Percentiles rank a stretch among this genome's conserved stretches.
phyloP scores from a whole-genome alignment of 164 flowering plant genomes.

The Chimonanthus praecox region DNA sequence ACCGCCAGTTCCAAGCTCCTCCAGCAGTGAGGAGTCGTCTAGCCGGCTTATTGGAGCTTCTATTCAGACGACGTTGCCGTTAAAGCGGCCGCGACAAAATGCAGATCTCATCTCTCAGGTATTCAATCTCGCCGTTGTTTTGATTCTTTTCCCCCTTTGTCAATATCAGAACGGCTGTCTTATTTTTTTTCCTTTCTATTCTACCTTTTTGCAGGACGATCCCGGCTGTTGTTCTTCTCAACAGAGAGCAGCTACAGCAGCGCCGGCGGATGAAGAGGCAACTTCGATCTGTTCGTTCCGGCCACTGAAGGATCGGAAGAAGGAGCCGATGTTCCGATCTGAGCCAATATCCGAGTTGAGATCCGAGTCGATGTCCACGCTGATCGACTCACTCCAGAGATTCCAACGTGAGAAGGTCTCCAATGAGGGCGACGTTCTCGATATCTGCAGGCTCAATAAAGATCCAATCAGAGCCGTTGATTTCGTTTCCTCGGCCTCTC shows the following conservation, averaged over 20 bases:
- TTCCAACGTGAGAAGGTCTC: constrained; percentile 4
- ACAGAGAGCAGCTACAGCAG: neutral
- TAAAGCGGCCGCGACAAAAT: constrained; percentile 35
- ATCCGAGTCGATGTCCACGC: neutral
- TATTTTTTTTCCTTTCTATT: too few species aligned
- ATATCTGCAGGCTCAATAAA: constrained; percentile 16
- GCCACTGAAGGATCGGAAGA: constrained; percentile 10
- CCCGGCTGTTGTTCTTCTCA: constrained; percentile 8
- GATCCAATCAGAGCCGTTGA: constrained; percentile 14
- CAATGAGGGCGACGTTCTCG: constrained; percentile 2
- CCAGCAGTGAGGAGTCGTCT: constrained; percentile 21
- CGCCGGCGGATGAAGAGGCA: constrained; percentile 11
- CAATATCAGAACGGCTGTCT: neutral
- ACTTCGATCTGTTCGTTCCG: constrained; percentile 7
- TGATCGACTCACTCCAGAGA: constrained; percentile 10
- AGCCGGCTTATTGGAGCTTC: neutral
- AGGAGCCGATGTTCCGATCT: neutral
- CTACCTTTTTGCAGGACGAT: constrained; percentile 10
- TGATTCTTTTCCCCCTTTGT: too few species aligned
- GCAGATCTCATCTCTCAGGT: constrained; percentile 32
- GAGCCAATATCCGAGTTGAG: neutral
- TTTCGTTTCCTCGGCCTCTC: constrained; percentile 8
- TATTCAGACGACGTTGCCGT: constrained; percentile 7
- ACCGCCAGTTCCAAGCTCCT: constrained; percentile 23
- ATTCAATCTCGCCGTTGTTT: neutral